Base-by-base conservation (phyloP, 2,329 filamentous ascomycete genomes). In the Colletotrichum gloeosporioides region DNA sequence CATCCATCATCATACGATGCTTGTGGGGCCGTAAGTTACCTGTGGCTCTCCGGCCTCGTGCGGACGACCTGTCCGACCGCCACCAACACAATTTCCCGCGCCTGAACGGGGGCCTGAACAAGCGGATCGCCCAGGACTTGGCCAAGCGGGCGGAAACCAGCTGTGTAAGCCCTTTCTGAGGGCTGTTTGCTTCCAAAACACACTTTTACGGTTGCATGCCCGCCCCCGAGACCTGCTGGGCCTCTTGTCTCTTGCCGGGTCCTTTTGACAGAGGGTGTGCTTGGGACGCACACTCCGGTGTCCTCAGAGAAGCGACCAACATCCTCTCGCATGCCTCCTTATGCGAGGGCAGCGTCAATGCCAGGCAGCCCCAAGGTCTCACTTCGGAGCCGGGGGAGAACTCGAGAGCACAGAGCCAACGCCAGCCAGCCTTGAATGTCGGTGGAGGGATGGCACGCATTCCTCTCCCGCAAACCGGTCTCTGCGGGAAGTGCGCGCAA, bases 281-380 rank as follows among this genome's bases (percentile, higher is more conserved):
- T 6, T 22, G n/a, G 67, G 67, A 53, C 44, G 36, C 39, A 22
- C 59, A 39, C 34, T 34, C n/a, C 53, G 15, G 39, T 72, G 34
- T 53, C 62, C 29, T 53, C 62, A 44, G 57, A 44, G 32, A 64
- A 62, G 49, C 53, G 36, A 63, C 16, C 39, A 32, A 34, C n/a
- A 63, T 69, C 27, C 22, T 22, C n/a, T 55, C 16, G 61, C 49
- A 72, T 69, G 34, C 63, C 63, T 31, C 10, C 31, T 39, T 15
- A 32, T 34, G 53, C 31, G 12, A 73, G 16, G 39, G 39, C 71
- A 49, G 72, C 73, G n/a, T 68, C 32, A 22, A 49, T 57, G 32
- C 62, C 69, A 75, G 32, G 13, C 55, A 55, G 57, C 73, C 32
- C 69, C 68, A 65, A 64, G 29, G 64, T 73, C 64, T 76, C 34